phyloP scores from a whole-genome alignment of 2,329 filamentous ascomycete species.

The Talaromyces sp. region DNA sequence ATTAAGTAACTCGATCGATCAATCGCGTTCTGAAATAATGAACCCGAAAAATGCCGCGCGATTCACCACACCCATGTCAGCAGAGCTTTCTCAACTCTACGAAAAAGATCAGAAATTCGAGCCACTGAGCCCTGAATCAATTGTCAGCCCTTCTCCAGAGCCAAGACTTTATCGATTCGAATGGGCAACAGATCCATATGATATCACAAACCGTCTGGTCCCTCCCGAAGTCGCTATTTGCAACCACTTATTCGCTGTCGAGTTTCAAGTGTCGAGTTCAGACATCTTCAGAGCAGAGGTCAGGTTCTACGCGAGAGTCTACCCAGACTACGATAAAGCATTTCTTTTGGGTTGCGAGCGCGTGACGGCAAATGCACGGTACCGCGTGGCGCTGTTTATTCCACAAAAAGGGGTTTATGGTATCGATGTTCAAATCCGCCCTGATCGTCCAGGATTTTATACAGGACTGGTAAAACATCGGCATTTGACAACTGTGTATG shows the following conservation, averaged over 20 bases:
- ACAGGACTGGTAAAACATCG: not conserved
- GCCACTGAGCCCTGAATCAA: not conserved
- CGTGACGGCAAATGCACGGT: not conserved
- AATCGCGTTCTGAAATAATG: not conserved
- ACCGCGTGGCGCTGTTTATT: not conserved
- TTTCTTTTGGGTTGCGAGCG: not conserved
- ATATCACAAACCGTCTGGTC: not conserved
- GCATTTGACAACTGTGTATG: not conserved
- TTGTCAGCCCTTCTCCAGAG: not conserved
- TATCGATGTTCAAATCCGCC: not conserved
- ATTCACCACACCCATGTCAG: not conserved
- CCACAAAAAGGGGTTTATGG: not conserved
- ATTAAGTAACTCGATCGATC: not conserved
- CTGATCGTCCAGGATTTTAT: not conserved
- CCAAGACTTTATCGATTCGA: not conserved
- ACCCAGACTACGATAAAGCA: not conserved
- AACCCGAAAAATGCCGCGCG: not conserved
- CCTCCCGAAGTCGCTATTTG: not conserved
- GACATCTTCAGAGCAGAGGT: not conserved
- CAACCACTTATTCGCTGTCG: conserved; percentile 1
- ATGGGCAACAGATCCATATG: conserved; percentile 2
- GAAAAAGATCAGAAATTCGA: not conserved
- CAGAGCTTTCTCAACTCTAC: not conserved
- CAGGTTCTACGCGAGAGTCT: not conserved
- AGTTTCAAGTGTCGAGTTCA: conserved; percentile 1